Conservation (phyloP, 2,329 filamentous ascomycete species). For the Nemania serpens region DNA sequence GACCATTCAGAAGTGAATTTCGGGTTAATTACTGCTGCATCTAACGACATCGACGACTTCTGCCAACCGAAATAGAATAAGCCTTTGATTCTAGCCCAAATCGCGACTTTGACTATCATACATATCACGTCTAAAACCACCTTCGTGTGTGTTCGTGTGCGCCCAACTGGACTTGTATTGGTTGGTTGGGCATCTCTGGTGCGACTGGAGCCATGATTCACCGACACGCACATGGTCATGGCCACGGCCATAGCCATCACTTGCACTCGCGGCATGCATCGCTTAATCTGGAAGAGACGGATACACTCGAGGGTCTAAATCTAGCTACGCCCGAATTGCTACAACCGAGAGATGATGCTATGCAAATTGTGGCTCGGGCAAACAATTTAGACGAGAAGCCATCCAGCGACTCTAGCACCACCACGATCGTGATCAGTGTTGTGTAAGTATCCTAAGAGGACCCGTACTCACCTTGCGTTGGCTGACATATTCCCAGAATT, state of each 20-base stretch:
- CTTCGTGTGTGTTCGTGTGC: neutral
- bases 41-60: constrained; percentile 20
- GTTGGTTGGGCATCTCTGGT: constrained; percentile 8
- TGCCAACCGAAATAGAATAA: constrained; percentile 18
- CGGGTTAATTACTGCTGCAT: constrained; percentile 8
- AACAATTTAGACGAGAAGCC: constrained; percentile 64
- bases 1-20: constrained; percentile 4
- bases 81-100: constrained; percentile 7
- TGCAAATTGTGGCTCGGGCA: constrained; percentile 30
- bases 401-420: constrained; percentile 52
- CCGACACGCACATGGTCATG: constrained; percentile 32
- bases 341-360: constrained; percentile 20
- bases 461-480: neutral
- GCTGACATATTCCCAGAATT: constrained; percentile 60
- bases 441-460: constrained; percentile 60
- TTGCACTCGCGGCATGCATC: constrained; percentile 30
- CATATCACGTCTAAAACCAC: neutral
- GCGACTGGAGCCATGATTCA: constrained; percentile 30
- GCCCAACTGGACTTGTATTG: neutral
- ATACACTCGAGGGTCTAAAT: constrained; percentile 23
- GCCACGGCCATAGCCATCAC: constrained; percentile 33
- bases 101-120: neutral
- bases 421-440: constrained; percentile 70
- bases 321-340: constrained; percentile 8
- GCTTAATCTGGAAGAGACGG: constrained; percentile 21